phyloP scores from a whole-genome alignment of 495 filamentous ascomycete genomes.

The Staphylotrichum tortipilum region DNA sequence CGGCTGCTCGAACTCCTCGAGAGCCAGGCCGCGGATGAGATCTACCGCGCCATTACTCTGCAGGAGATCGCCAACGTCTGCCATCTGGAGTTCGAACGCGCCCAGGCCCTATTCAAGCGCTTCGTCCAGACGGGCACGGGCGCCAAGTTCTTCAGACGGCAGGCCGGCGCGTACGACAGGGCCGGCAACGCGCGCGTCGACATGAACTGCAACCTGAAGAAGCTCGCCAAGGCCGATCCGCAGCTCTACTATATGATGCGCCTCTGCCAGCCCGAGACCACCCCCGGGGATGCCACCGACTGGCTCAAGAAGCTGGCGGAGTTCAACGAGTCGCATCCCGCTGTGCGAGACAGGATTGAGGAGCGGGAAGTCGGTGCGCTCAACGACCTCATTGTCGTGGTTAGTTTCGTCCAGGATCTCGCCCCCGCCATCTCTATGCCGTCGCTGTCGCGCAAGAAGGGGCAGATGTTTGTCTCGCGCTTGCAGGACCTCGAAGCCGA shows the following conservation, averaged over 20 bases:
- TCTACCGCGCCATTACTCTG: constrained; percentile 17
- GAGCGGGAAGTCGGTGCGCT: constrained; percentile 15
- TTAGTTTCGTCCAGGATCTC: constrained; percentile 21
- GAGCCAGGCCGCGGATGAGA: constrained; percentile 11
- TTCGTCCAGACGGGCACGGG: constrained; percentile 20
- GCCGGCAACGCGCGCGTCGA: constrained; percentile 17
- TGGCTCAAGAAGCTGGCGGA: constrained; percentile 23
- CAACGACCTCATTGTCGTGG: constrained; percentile 19
- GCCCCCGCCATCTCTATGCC: constrained; percentile 20
- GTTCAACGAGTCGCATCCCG: constrained; percentile 11
- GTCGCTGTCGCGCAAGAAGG: constrained; percentile 18
- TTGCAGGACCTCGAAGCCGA: constrained; percentile 19
- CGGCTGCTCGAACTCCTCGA: constrained; percentile 23
- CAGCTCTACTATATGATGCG: constrained; percentile 26
- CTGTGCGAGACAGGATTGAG: constrained; percentile 8
- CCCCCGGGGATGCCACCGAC: constrained; percentile 11
- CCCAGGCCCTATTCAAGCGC: constrained; percentile 23
- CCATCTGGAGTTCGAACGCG: constrained; percentile 29
- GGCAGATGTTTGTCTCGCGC: constrained; percentile 22
- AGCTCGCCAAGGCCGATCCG: constrained; percentile 16
- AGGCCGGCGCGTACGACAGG: constrained; percentile 22
- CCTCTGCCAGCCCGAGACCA: constrained; percentile 23
- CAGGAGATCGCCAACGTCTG: constrained; percentile 33
- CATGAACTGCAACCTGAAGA: constrained; percentile 25
- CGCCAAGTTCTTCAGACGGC: constrained; percentile 26